Conservation (phyloP, 306 rosid genomes). For the Dryas drummondii region DNA sequence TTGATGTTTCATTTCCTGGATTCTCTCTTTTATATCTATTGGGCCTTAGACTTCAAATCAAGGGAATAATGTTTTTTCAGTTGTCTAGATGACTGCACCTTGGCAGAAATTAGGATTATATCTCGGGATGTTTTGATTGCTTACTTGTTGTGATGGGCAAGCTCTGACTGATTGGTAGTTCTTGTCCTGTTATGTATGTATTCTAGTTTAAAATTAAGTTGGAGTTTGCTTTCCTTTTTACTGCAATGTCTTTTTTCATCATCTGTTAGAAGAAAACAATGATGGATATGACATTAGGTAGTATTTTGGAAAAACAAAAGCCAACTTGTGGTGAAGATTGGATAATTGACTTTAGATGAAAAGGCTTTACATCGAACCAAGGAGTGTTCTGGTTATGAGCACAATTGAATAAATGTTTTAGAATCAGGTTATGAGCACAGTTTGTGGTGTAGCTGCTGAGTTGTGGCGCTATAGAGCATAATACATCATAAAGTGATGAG, state of each 20-base stretch:
- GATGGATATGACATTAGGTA: background rate
- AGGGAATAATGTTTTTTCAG: background rate
- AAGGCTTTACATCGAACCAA: background rate
- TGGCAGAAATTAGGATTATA: background rate
- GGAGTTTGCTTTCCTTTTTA: background rate
- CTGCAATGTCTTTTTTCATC: background rate
- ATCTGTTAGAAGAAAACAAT: background rate
- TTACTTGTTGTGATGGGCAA: background rate
- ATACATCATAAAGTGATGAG: background rate
- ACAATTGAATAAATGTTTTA: background rate
- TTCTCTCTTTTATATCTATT: background rate
- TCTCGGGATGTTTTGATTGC: background rate
- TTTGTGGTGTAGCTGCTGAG: conserved; percentile 6
- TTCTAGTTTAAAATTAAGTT: background rate
- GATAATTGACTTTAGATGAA: background rate
- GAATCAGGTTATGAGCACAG: background rate
- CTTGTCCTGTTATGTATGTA: background rate
- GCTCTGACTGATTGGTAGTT: background rate
- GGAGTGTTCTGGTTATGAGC: background rate
- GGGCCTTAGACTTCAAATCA: background rate
- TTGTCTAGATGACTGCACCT: background rate
- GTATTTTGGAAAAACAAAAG: background rate
- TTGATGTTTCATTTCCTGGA: background rate
- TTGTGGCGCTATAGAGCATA: background rate
- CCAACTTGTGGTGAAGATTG: background rate